These are phyloP conservation scores for Calonectria crousiana DNA, from an alignment of 2,329 filamentous ascomycete species.

Conservation along the genomic window DNA sequence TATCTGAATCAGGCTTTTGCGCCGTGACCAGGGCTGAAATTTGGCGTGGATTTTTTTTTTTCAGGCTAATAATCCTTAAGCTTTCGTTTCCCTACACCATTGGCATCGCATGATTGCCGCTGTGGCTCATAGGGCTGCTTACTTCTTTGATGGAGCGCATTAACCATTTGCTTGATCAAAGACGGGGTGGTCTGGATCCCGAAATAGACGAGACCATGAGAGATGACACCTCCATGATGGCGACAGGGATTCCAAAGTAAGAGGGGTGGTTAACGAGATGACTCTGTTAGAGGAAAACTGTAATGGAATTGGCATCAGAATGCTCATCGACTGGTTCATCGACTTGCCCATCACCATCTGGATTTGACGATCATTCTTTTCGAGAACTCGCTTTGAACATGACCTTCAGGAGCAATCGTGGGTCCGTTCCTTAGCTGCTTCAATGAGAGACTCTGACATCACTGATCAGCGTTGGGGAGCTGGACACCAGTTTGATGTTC, in stretches of 20 bases:
- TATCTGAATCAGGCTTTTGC: neutral
- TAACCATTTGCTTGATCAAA: neutral
- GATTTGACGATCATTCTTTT: neutral
- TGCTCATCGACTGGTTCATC: neutral
- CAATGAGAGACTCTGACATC: constrained; percentile 7
- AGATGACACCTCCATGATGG: constrained; percentile 10
- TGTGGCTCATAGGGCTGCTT: constrained; percentile 41
- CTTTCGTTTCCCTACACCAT: neutral
- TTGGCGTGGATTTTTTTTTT: neutral
- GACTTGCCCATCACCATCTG: neutral
- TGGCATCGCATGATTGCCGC: constrained; percentile 22
- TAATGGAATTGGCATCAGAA: constrained; percentile 17
- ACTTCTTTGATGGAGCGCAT: neutral
- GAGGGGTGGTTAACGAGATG: constrained; percentile 27
- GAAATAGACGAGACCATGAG: constrained; percentile 36
- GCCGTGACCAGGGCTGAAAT: constrained; percentile 5
- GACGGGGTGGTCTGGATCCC: neutral
- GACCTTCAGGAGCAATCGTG: neutral
- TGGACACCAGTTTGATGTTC: constrained; percentile 4
- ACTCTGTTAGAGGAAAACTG: constrained; percentile 13
- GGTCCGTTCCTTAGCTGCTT: constrained; percentile 4
- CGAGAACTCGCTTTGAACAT: neutral
- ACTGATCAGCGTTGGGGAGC: neutral
- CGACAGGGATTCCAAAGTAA: constrained; percentile 18
- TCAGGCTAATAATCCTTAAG: neutral